phyloP scores from a whole-genome alignment of 2,329 filamentous ascomycete genomes.

The Emericellopsis atlantica region DNA sequence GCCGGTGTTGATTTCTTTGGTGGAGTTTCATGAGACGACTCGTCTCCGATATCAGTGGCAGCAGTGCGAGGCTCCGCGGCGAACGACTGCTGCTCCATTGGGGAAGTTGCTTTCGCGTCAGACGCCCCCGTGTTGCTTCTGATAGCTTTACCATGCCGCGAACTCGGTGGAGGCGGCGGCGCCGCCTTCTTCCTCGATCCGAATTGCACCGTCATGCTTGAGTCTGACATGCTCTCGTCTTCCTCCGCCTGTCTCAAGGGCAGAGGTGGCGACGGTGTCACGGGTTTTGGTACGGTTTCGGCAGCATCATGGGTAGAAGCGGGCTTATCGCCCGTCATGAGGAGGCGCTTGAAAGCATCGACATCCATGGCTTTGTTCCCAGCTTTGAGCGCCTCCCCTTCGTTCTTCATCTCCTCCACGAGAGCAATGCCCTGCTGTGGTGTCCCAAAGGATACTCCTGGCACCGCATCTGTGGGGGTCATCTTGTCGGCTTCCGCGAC shows the following conservation, averaged over 20 bases:
- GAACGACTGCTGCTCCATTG: background rate
- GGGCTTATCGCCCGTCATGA: slow-evolving; percentile 54
- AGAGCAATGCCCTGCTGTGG: background rate
- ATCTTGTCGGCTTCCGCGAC: slow-evolving; percentile 9
- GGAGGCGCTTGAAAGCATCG: slow-evolving; percentile 61
- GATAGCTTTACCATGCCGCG: slow-evolving; percentile 67
- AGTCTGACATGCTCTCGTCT: slow-evolving; percentile 12
- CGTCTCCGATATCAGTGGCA: too few relatives aligned
- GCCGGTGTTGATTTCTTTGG: slow-evolving; percentile 31
- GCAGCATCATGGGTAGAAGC: slow-evolving; percentile 16
- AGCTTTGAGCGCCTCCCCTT: slow-evolving; percentile 17
- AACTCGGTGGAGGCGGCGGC: slow-evolving; percentile 60
- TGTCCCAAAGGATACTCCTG: background rate
- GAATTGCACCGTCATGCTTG: slow-evolving; percentile 12
- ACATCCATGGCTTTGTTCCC: slow-evolving; percentile 47
- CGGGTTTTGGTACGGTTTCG: background rate
- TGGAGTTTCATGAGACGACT: too few relatives aligned
- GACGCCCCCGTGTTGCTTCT: slow-evolving; percentile 23
- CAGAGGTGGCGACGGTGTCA: background rate
- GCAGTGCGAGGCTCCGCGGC: too few relatives aligned
- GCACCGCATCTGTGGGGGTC: background rate
- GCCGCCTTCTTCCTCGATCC: slow-evolving; percentile 41
- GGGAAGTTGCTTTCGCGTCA: slow-evolving; percentile 14
- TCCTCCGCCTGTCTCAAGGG: slow-evolving; percentile 3
- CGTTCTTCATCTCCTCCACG: slow-evolving; percentile 14